Conservation (phyloP, 2,329 filamentous ascomycete genomes). For the Botrytis squamosa region DNA sequence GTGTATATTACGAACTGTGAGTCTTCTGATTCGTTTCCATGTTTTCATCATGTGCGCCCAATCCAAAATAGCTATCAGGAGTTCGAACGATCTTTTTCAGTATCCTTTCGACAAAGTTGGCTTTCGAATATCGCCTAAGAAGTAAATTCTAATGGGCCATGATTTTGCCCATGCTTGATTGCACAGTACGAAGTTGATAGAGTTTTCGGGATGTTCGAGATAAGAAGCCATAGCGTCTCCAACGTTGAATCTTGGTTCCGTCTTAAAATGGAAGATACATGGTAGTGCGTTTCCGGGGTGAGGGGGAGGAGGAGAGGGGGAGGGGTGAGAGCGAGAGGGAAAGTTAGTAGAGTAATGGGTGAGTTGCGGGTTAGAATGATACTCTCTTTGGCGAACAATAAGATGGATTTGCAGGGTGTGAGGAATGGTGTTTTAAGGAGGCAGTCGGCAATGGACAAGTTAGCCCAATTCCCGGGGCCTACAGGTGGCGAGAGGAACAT, state of each 20-base stretch:
- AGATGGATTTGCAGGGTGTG: no score
- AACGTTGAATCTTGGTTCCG: neutral
- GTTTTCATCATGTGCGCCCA: neutral
- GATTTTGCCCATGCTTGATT: neutral
- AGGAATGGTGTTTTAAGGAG: no score
- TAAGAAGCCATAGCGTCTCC: neutral
- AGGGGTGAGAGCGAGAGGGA: no score
- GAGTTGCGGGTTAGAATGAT: no score
- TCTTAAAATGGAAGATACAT: neutral
- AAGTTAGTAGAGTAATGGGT: no score
- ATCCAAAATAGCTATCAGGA: neutral
- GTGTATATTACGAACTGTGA: neutral
- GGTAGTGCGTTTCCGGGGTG: no score
- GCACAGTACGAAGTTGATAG: no score
- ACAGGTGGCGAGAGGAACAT: no score
- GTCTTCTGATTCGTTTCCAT: neutral
- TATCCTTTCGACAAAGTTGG: neutral
- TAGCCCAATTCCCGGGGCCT: no score
- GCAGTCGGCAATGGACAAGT: no score
- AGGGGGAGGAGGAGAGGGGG: no score
- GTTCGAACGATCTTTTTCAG: neutral
- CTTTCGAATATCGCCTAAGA: neutral
- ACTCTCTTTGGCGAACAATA: no score
- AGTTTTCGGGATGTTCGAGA: neutral
- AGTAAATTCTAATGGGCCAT: neutral